These are phyloP conservation scores for Alternaria conjuncta DNA, from an alignment of 2,329 filamentous ascomycete species.

Conservation along the genomic window DNA sequence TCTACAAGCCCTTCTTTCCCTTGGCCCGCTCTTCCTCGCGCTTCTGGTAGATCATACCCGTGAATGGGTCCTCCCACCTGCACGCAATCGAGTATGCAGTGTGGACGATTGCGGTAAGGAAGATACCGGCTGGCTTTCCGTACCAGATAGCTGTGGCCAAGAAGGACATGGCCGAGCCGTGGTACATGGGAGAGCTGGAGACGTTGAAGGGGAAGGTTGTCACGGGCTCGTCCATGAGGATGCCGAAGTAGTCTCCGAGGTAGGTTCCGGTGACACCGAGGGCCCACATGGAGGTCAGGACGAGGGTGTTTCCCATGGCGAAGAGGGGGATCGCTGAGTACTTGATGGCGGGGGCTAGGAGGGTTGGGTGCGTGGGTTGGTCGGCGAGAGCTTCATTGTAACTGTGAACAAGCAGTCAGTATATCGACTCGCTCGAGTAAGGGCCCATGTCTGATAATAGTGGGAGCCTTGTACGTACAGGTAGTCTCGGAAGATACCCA, in stretches of 20 bases:
- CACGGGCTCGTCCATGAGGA: constrained; percentile 93
- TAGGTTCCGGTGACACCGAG: constrained; percentile 96
- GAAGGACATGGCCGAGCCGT: constrained; percentile 91
- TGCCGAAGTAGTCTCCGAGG: constrained; percentile 97
- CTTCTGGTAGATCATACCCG: constrained; percentile 89
- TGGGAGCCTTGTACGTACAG: constrained; percentile 44
- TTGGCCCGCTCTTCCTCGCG: constrained; percentile 63
- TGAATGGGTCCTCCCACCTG: constrained; percentile 92
- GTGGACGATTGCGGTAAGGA: constrained; percentile 77
- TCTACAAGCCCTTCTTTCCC: constrained; percentile 45
- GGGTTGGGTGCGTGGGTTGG: constrained; percentile 76
- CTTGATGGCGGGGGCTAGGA: constrained; percentile 66
- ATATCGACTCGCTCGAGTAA: background rate
- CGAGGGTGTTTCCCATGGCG: constrained; percentile 78
- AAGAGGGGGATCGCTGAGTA: constrained; percentile 75
- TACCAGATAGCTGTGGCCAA: constrained; percentile 83
- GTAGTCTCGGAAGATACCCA: constrained; percentile 84
- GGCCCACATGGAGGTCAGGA: constrained; percentile 87
- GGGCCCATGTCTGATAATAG: background rate
- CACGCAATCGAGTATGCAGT: constrained; percentile 81
- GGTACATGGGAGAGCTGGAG: constrained; percentile 92
- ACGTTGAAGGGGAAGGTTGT: constrained; percentile 96
- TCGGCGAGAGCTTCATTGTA: constrained; percentile 83
- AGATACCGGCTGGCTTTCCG: constrained; percentile 84
- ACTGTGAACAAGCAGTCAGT: constrained; percentile 53